phyloP scores from a whole-genome alignment of 108 stramenopile species.

The Nitzschia sp. region DNA sequence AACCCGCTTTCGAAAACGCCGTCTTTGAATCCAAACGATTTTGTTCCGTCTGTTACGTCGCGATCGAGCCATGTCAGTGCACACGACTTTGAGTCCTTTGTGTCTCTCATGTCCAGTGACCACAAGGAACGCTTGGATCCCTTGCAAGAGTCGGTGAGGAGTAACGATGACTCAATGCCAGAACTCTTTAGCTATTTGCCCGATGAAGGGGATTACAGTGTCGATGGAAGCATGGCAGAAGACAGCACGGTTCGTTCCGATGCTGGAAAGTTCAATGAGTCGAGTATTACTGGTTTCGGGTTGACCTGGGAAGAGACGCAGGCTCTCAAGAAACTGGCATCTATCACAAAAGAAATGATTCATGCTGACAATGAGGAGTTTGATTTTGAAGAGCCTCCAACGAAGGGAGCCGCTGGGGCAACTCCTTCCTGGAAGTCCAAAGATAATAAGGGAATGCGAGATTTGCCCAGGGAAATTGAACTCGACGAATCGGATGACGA shows the following conservation, averaged over 20 bases:
- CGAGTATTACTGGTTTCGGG: slow-evolving; percentile 30
- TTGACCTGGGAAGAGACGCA: slow-evolving; percentile 39
- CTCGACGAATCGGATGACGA: slow-evolving; percentile 11
- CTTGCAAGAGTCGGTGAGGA: slow-evolving; percentile 8
- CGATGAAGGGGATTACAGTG: slow-evolving; percentile 17
- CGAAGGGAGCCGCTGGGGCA: not conserved
- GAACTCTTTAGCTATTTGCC: slow-evolving; percentile 28
- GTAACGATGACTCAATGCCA: slow-evolving; percentile 13
- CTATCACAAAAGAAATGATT: slow-evolving; percentile 49
- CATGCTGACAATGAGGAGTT: slow-evolving; percentile 19
- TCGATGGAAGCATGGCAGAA: not conserved
- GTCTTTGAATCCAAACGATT: slow-evolving; percentile 10
- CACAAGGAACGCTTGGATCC: slow-evolving; percentile 12
- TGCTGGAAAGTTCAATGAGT: slow-evolving; percentile 18
- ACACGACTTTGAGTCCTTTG: slow-evolving; percentile 16
- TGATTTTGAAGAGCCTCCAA: not conserved
- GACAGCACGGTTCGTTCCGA: not conserved
- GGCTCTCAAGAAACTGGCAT: slow-evolving; percentile 45
- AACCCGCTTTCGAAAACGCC: not conserved
- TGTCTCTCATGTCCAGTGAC: slow-evolving; percentile 1
- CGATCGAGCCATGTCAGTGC: not conserved
- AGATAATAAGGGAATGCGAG: slow-evolving; percentile 22
- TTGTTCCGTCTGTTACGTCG: not conserved
- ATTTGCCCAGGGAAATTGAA: slow-evolving; percentile 12
- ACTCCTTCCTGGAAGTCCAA: slow-evolving; percentile 17